These are phyloP conservation scores for Ilyonectria sp. DNA, from an alignment of 2,329 filamentous ascomycete species.

Conservation along the genomic window DNA sequence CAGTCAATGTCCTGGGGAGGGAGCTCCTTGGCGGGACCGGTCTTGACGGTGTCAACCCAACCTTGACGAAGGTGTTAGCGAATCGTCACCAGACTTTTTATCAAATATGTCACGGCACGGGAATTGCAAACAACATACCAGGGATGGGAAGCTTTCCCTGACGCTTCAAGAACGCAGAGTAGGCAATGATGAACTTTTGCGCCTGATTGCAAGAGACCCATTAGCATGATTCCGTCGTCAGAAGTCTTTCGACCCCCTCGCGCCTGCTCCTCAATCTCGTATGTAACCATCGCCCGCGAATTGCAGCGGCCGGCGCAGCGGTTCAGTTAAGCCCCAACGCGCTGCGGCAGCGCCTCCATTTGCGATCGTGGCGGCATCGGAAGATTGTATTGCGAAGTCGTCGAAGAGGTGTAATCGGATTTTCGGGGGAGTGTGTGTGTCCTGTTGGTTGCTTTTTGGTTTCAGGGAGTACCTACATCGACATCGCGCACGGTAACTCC, in stretches of 20 bases:
- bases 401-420: constrained; percentile 38
- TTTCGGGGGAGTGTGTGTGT: not conserved
- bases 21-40: constrained; percentile 95
- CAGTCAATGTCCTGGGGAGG: constrained; percentile 99
- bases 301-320: constrained; percentile 39
- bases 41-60: constrained; percentile 99
- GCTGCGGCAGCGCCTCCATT: constrained; percentile 39
- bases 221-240: constrained; percentile 83
- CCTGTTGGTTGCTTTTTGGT: constrained; percentile 27
- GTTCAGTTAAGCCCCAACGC: constrained; percentile 32
- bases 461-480: constrained; percentile 75
- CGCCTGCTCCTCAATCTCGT: constrained; percentile 72
- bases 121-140: constrained; percentile 71
- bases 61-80: constrained; percentile 64
- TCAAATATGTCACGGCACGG: not conserved
- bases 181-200: constrained; percentile 91
- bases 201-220: constrained; percentile 72
- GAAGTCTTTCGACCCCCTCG: constrained; percentile 82
- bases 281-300: constrained; percentile 40
- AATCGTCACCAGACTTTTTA: not conserved
- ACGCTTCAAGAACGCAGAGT: constrained; percentile 92
- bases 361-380: constrained; percentile 41
- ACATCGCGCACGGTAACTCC: constrained; percentile 89
- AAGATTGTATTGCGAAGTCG: constrained; percentile 50
- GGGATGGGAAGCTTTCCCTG: constrained; percentile 94